Evolutionary conservation across 495 filamentous ascomycete genomes (phyloP), one percentile per base, ranked within the genome.

Genomic region (Alectoria sarmentosa): DNA sequence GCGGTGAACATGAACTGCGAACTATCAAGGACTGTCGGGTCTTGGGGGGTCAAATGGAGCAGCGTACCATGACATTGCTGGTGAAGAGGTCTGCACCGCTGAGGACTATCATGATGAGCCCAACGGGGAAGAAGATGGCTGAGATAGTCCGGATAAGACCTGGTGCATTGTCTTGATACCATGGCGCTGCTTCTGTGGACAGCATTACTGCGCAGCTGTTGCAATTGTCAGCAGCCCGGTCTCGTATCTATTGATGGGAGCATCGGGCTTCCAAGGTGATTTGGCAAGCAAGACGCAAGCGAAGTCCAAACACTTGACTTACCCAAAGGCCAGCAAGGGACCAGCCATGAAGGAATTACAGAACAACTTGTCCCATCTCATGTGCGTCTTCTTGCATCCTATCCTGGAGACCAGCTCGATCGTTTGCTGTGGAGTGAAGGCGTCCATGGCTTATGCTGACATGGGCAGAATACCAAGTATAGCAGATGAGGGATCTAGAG

Each of bases 81-180:
- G 84, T 87, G 62, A 80, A 86, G 14, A 86, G 77, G 17, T 60
- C 39, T 19, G 46, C 77, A 2, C 84, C 82, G 1, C 79, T 84
- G n/a, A 86, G 68, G 38, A 87, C 77, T 57, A 86, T 83, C 77
- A 85, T 80, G 41, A 79, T 76, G 70, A 86, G 73, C 4, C 84
- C 84, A 54, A 83, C 79, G 1, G 83, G 84, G 64, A 87, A 87
- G 32, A 86, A 76, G 49, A 84, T 65, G 2, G 82, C 80, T 32
- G 76, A 72, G 58, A 86, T 77, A 2, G 79, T 83, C 15, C 82
- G 78, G 49, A 88, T 80, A 54, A 87, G 71, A 2, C 85, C 84
- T 0, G 80, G 78, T 9, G 84, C 84, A 69, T 86, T 87, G 14
- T 82, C 78, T 56, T 81, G 76, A 63, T 80, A 85, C 84, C 85